Evolutionary conservation across 352 stramenopile species (phyloP), one percentile per base, ranked within the genome.

Genomic region (Phytophthora colocasiae): DNA sequence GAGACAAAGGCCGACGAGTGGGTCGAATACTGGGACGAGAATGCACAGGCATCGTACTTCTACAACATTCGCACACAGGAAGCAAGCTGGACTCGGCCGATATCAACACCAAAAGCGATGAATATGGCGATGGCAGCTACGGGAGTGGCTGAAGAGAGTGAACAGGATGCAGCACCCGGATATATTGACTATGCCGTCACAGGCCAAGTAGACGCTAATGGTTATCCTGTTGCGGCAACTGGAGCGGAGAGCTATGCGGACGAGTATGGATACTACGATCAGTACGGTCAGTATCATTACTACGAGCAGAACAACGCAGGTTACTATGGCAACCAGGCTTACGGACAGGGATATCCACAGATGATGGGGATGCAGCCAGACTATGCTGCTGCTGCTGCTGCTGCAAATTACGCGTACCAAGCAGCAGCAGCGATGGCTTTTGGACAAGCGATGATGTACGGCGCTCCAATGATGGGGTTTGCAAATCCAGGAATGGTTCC

Each of bases 21-120:
- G 90, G 85, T 95, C 59, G 87, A 97, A 60, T 96, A 96, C 66
- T 96, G 88, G 90, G 90, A 97, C 65, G 90, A 97, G 36, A 96
- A 87, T 46, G 87, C 87, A 2, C 87, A 94, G 36, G 87, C 90
- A 15, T 95, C 81, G 38, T 97, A 97, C 60, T 97, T 90, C 64
- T 97, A 92, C 80, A 96, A 96, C 59, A 91, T 89, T 29, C 78
- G 80, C 6, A 97, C 90, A 1, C 88, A 97, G 50, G 89, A 96
- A 66, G 89, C 87, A 45, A 94, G 81, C 55, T 96, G 89, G 89
- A 95, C 85, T 54, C 79, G 85, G 3, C 85, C 85, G 6, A 63
- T 83, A 7, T 77, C 77, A 6, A 77, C 81, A 1, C 55, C 60
- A 7, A 85, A 80, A 32, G 50, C 71, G 1, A 63, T 78, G 48